phyloP scores from a whole-genome alignment of 345 rosid genomes.

The Aquilaria sinensis region DNA sequence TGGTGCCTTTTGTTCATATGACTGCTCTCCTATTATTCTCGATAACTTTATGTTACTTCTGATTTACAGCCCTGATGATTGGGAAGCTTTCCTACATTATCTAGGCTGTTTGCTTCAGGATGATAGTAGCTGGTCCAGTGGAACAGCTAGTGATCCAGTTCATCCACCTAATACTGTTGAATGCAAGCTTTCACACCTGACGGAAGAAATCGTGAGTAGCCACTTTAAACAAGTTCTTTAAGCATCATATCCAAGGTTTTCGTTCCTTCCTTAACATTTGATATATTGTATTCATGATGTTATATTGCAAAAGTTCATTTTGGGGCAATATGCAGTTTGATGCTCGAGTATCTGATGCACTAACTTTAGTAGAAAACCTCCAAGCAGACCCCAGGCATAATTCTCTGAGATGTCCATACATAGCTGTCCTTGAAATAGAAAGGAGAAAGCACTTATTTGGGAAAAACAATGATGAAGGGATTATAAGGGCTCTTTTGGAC shows the following conservation, averaged over 20 bases:
- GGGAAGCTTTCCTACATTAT: constrained; percentile 93
- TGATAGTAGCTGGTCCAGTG: constrained; percentile 54
- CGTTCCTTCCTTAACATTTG: constrained; percentile 3
- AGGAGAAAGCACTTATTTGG: constrained; percentile 72
- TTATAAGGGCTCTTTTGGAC: constrained; percentile 54
- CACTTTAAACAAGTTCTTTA: constrained; percentile 7
- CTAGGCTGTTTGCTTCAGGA: constrained; percentile 91
- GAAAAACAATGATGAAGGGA: constrained; percentile 46
- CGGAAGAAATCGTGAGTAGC: constrained; percentile 60
- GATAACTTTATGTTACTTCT: not conserved
- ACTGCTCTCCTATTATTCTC: constrained; percentile 14
- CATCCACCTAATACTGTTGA: constrained; percentile 39
- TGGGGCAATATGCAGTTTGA: constrained; percentile 55
- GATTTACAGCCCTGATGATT: constrained; percentile 91
- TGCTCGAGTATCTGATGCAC: constrained; percentile 63
- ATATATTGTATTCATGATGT: constrained; percentile 2
- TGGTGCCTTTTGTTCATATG: constrained; percentile 24
- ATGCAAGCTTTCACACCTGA: constrained; percentile 54
- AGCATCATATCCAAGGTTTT: constrained; percentile 14
- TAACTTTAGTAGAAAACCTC: constrained; percentile 58
- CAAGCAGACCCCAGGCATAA: constrained; percentile 40
- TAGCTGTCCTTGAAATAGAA: constrained; percentile 83
- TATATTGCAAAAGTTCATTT: constrained; percentile 14
- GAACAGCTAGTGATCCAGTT: constrained; percentile 31
- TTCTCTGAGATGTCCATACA: constrained; percentile 57